Conservation (phyloP, 495 filamentous ascomycete genomes). For the Evernia prunastri region DNA sequence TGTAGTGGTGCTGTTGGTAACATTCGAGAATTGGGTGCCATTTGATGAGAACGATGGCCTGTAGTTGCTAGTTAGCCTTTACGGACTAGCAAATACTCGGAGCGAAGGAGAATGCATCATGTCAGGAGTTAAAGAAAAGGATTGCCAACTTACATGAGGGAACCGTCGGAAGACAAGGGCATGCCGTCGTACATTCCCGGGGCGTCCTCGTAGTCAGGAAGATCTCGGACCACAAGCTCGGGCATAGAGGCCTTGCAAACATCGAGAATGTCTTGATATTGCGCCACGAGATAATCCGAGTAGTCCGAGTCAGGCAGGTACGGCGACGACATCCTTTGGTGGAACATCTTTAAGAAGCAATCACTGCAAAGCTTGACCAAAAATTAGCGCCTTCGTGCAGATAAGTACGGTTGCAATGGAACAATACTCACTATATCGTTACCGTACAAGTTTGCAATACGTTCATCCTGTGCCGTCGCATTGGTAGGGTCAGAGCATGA, state of each 20-base stretch:
- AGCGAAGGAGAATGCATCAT: not conserved
- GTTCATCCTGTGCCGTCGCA: constrained; percentile 15
- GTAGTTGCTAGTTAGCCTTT: no score
- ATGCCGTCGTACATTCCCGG: not conserved
- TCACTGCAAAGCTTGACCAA: constrained; percentile 19
- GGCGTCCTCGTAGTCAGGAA: constrained; percentile 6
- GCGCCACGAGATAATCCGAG: constrained; percentile 19
- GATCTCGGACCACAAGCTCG: constrained; percentile 14
- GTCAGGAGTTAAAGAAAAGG: not conserved
- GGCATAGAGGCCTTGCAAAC: constrained; percentile 20
- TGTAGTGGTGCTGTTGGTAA: not conserved
- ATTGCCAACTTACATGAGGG: not conserved
- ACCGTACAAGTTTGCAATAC: constrained; percentile 20
- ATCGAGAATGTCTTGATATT: constrained; percentile 24
- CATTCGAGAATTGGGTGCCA: not conserved
- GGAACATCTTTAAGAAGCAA: constrained; percentile 21
- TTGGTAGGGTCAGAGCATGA: constrained; percentile 15
- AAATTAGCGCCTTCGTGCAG: not conserved
- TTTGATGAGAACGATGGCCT: not conserved
- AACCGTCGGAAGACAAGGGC: not conserved
- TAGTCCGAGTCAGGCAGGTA: constrained; percentile 21
- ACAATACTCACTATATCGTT: constrained; percentile 17
- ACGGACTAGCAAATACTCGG: no score
- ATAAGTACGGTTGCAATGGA: no score
- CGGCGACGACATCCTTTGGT: constrained; percentile 17